Evolutionary conservation across 1,284 basidiomycete genomes (phyloP).

Genomic region (Sanghuangporus weigelae): DNA sequence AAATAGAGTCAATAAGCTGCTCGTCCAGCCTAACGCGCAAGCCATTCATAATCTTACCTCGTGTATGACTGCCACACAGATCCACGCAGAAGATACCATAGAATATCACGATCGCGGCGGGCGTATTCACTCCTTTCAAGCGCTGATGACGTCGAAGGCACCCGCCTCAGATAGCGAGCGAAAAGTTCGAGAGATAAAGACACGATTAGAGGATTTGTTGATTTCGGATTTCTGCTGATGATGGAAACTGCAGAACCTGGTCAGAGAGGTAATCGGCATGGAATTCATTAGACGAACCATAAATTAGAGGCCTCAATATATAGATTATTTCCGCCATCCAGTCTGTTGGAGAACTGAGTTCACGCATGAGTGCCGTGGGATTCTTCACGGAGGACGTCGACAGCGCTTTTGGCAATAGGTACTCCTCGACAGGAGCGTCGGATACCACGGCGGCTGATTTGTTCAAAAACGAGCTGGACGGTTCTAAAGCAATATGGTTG

Average conservation of each 20-base stretch:
- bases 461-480: conserved; percentile 51
- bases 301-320: conserved; percentile 64
- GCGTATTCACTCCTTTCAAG: conserved; percentile 80
- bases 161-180: conserved; percentile 61
- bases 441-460: conserved; percentile 45
- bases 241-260: conserved; percentile 24
- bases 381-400: conserved; percentile 65
- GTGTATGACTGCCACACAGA: conserved; percentile 88
- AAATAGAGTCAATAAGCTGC: conserved; percentile 12
- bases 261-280: not conserved
- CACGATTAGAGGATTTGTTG: conserved; percentile 48
- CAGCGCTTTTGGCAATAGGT: conserved; percentile 71
- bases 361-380: conserved; percentile 56
- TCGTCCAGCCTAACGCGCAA: conserved; percentile 4
- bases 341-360: conserved; percentile 56
- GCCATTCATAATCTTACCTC: conserved; percentile 39
- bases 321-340: conserved; percentile 68
- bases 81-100: conserved; percentile 86
- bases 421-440: conserved; percentile 64
- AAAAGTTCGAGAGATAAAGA: conserved; percentile 60
- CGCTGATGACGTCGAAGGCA: conserved; percentile 51
- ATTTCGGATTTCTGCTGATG: conserved; percentile 30
- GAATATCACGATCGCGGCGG: conserved; percentile 71
- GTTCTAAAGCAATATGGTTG: conserved; percentile 59
- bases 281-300: conserved; percentile 44